A percentile compares a stretch with the other conserved stretches of the same genome.
phyloP scores from a whole-genome alignment of 129 eudicot species.

The Kitagawia praeruptora region DNA sequence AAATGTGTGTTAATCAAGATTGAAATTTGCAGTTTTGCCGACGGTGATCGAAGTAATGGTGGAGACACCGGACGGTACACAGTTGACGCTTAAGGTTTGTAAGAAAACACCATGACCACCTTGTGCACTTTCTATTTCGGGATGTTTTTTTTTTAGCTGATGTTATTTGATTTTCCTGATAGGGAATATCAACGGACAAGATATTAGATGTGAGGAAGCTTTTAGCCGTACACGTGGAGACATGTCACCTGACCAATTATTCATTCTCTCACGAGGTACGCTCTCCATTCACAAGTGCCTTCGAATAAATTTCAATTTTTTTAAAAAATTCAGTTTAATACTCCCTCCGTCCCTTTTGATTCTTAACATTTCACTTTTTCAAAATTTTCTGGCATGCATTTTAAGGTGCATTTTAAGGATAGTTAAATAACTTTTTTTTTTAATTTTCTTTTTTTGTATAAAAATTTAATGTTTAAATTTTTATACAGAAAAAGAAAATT shows the following conservation, averaged over 20 bases:
- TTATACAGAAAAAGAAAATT: no score
- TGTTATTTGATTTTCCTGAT: neutral
- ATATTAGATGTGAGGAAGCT: slow-evolving; percentile 81
- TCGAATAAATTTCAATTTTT: no score
- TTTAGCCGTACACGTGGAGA: slow-evolving; percentile 68
- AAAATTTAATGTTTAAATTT: no score
- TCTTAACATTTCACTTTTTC: no score
- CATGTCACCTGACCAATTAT: slow-evolving; percentile 81
- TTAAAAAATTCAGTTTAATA: no score
- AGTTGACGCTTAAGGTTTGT: slow-evolving; percentile 71
- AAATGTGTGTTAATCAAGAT: neutral
- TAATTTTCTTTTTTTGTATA: no score
- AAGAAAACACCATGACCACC: neutral
- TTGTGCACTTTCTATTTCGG: neutral
- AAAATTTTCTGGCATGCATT: no score
- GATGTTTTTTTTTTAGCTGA: neutral
- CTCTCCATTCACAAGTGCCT: neutral
- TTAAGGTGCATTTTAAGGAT: no score
- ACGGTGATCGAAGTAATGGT: slow-evolving; percentile 57
- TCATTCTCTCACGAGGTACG: slow-evolving; percentile 82
- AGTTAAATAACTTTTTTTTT: no score
- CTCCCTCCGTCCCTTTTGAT: no score
- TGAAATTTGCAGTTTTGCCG: slow-evolving; percentile 47
- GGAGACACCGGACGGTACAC: slow-evolving; percentile 61
- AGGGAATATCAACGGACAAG: slow-evolving; percentile 97